phyloP scores from a whole-genome alignment of 108 stramenopile genomes.

The Epithemia pelagica region DNA sequence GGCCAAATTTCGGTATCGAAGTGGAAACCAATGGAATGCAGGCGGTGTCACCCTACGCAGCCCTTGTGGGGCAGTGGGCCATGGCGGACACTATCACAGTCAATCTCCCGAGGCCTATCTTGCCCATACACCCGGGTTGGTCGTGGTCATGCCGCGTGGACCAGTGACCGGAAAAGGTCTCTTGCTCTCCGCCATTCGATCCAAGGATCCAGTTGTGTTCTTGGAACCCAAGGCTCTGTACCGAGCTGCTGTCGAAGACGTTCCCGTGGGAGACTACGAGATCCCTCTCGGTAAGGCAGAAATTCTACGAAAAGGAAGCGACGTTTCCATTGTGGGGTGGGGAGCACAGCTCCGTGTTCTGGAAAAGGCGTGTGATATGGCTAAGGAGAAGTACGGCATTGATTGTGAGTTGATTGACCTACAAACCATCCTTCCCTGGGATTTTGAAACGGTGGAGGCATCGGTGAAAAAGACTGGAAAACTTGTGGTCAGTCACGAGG shows the following conservation, averaged over 20 bases:
- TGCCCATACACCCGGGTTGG: conserved; percentile 90
- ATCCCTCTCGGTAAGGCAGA: conserved; percentile 85
- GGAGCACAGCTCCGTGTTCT: conserved; percentile 83
- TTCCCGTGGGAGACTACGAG: conserved; percentile 90
- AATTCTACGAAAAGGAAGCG: conserved; percentile 75
- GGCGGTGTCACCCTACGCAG: conserved; percentile 90
- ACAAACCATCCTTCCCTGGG: conserved; percentile 95
- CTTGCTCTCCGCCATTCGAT: conserved; percentile 81
- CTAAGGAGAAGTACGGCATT: conserved; percentile 67
- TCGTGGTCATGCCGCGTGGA: conserved; percentile 93
- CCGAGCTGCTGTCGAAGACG: conserved; percentile 91
- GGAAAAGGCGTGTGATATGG: conserved; percentile 67
- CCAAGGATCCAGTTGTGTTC: conserved; percentile 92
- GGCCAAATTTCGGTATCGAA: conserved; percentile 93
- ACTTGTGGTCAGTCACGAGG: conserved; percentile 92
- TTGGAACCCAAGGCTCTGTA: conserved; percentile 97
- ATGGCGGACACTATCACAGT: conserved; percentile 93
- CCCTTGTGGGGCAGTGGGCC: conserved; percentile 92
- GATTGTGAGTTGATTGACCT: conserved; percentile 93
- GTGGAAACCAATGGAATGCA: conserved; percentile 94
- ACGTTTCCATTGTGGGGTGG: conserved; percentile 94
- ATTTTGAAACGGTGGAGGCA: conserved; percentile 60
- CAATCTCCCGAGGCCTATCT: conserved; percentile 95
- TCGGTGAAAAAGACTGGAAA: conserved; percentile 94
- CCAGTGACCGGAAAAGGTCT: conserved; percentile 93